Evolutionary conservation across 345 rosid genomes (phyloP).

Genomic region (Corchorus capsularis): DNA sequence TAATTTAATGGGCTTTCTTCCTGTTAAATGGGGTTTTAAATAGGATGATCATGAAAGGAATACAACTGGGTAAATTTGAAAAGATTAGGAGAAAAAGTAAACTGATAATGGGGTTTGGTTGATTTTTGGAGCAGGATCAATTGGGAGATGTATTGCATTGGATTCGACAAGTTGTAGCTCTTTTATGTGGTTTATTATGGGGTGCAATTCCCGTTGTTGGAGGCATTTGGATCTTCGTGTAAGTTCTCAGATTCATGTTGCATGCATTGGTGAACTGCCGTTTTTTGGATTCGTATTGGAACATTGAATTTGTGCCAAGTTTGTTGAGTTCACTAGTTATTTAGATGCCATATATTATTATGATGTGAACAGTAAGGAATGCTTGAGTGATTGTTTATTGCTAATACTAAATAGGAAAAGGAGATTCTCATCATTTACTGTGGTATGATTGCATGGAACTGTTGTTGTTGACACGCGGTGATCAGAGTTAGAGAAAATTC

Average conservation of each 20-base stretch:
- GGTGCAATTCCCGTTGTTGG: conserved; percentile 89
- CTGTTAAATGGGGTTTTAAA: not conserved
- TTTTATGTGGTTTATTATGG: conserved; percentile 80
- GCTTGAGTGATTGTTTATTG: not conserved
- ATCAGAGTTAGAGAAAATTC: not conserved
- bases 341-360: not conserved
- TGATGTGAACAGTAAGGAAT: not conserved
- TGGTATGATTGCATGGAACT: not conserved
- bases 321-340: not conserved
- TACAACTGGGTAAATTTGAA: not conserved
- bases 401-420: not conserved
- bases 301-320: not conserved
- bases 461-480: not conserved
- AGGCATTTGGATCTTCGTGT: conserved; percentile 85
- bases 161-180: conserved; percentile 85
- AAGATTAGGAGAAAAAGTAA: not conserved
- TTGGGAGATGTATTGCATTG: conserved; percentile 98
- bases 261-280: not conserved
- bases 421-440: not conserved
- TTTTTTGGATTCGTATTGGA: not conserved
- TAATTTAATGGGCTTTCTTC: not conserved
- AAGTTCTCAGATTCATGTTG: conserved; percentile 35
- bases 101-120: conserved; percentile 3
- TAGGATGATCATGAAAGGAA: conserved; percentile 1
- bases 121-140: conserved; percentile 68